Base-by-base conservation (phyloP, 805 yeast genomes). In the Candida parachauliodes region DNA sequence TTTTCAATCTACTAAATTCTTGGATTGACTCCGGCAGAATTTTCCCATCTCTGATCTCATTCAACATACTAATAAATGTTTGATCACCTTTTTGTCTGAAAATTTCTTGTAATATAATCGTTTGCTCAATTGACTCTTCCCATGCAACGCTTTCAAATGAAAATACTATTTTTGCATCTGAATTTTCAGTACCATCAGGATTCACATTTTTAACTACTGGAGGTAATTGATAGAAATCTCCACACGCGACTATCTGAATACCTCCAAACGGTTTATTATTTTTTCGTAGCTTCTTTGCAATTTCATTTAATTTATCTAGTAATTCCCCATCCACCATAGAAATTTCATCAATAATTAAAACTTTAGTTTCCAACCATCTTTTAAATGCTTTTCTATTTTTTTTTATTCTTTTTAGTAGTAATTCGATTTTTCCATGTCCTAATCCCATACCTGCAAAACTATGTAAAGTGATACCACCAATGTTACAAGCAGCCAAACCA, bases 161-260 rank as follows among this genome's bases (percentile, higher is more conserved):
- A 61, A 80, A 84, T 34, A 55, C 34, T 44, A 62, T 32, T 22
- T 54, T 55, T 10, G 35, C 43, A 16, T 44, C 45, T 4, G 16
- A 28, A 8, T 44, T 39, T 4, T 58, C 63, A 14, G 56, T 49
- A 10, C 58, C 60, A 32, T 54, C 57, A 2, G 43, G 39, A 51
- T 52, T 50, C 2, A 60, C 63, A 8, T 32, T 43, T 38, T 59
- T 69, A 10, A 67, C 57, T 6, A 81, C 87, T 0, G 95, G 95
- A 0, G 95, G 95, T 30, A 85, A 59, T 52, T 85, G 95, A 54
- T 76, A 84, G 54, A 85, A 85, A 55, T 85, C 95, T 5, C 95
- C 94, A 62, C 87, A 80, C 11, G 81, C 73, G 22, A 85, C 72
- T 12, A 85, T 50, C 49, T 85, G 95, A 16, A 85, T 79, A 0